These are phyloP conservation scores for Lichtheimia hyalospora DNA, from an alignment of 371 early-diverging fungal species.

Conservation along the genomic window DNA sequence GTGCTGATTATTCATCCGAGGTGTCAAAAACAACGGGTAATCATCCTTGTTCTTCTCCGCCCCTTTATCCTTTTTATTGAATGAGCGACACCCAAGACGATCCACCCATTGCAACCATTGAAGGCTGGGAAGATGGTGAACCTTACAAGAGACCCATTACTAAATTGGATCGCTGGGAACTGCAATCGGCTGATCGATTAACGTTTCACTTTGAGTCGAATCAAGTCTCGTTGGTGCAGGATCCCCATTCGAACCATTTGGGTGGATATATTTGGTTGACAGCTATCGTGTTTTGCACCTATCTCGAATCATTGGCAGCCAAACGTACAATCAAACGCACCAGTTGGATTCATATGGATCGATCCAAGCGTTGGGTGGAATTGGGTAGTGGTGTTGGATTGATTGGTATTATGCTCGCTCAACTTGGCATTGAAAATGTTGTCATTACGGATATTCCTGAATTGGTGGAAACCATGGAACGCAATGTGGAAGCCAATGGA, in stretches of 20 bases:
- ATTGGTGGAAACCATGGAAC: slow-evolving; percentile 40
- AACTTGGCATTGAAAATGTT: slow-evolving; percentile 44
- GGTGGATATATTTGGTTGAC: slow-evolving; percentile 51
- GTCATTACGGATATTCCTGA: slow-evolving; percentile 49
- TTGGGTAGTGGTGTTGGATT: slow-evolving; percentile 54
- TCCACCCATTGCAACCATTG: slow-evolving; percentile 31
- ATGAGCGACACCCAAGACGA: too few species aligned
- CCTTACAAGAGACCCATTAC: slow-evolving; percentile 32
- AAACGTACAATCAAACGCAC: slow-evolving; percentile 21
- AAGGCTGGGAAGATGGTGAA: slow-evolving; percentile 56
- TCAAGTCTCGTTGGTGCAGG: slow-evolving; percentile 43
- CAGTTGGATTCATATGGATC: slow-evolving; percentile 40
- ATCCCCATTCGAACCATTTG: slow-evolving; percentile 49
- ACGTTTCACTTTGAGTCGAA: slow-evolving; percentile 40
- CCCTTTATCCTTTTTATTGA: too few species aligned
- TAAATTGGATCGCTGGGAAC: slow-evolving; percentile 55
- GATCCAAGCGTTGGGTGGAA: slow-evolving; percentile 46
- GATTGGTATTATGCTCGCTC: slow-evolving; percentile 48
- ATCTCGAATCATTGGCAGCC: slow-evolving; percentile 29
- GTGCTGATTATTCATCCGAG: too few species aligned
- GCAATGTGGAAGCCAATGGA: slow-evolving; percentile 47
- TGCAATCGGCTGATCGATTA: slow-evolving; percentile 49
- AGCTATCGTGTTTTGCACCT: slow-evolving; percentile 48
- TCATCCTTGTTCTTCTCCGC: too few species aligned
- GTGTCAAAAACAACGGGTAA: too few species aligned